phyloP scores from a whole-genome alignment of 768 basidiomycete genomes.

The Steccherinum ochraceum region DNA sequence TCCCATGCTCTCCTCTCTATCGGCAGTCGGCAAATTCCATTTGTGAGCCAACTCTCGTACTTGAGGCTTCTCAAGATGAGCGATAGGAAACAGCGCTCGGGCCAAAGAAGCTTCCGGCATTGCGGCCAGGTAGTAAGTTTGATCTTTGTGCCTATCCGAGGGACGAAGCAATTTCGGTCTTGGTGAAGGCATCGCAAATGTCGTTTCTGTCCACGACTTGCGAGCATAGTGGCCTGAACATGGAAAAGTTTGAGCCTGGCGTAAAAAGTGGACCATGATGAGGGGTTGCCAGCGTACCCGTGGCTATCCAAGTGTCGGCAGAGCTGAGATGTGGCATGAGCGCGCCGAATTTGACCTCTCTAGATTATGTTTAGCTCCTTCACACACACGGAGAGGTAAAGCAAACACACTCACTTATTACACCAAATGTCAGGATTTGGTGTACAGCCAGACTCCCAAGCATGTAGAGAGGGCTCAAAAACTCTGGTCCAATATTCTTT shows the following conservation, averaged over 20 bases:
- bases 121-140: conserved; percentile 85
- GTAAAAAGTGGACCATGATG: not conserved
- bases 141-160: conserved; percentile 69
- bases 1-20: conserved; percentile 84
- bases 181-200: not conserved
- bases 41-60: conserved; percentile 67
- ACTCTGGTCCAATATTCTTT: conserved; percentile 88
- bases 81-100: conserved; percentile 78
- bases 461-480: conserved; percentile 76
- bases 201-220: conserved; percentile 41
- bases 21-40: conserved; percentile 62
- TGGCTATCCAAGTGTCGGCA: conserved; percentile 65
- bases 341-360: conserved; percentile 90
- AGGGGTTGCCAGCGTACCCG: conserved; percentile 48
- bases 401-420: conserved; percentile 53
- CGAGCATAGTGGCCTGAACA: conserved; percentile 78
- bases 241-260: not conserved
- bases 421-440: conserved; percentile 95
- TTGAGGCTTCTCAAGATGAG: conserved; percentile 54
- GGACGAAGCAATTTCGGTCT: conserved; percentile 35
- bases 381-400: no score
- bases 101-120: conserved; percentile 60
- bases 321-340: conserved; percentile 57
- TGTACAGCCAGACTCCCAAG: conserved; percentile 75
- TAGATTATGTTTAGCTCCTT: no score